A percentile compares a stretch with the other conserved stretches of the same genome.
Conservation (phyloP, 1,284 basidiomycete species). For the Cutaneotrichosporon sp. region DNA sequence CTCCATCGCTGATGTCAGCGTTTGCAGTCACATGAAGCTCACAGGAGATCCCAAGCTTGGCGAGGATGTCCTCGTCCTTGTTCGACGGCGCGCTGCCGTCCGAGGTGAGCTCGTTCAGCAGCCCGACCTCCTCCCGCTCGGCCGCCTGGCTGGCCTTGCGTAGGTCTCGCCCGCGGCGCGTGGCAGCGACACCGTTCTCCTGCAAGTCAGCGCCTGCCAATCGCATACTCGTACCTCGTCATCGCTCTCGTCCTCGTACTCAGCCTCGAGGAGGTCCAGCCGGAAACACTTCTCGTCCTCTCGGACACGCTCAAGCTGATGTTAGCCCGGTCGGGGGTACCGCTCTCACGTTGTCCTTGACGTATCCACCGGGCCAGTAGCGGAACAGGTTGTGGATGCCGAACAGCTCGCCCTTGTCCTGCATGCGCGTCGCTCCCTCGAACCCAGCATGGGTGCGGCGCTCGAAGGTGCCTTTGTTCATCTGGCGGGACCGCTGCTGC, state of each 20-base stretch:
- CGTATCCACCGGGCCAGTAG: conserved; percentile 46
- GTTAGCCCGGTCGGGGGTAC: background rate
- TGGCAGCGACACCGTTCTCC: background rate
- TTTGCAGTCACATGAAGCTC: background rate
- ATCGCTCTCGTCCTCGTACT: conserved; percentile 21
- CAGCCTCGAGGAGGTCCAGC: conserved; percentile 34
- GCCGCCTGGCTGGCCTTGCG: background rate
- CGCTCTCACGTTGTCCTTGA: conserved; percentile 35
- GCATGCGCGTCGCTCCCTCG: conserved; percentile 32
- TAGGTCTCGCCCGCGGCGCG: background rate
- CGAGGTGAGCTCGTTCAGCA: conserved; percentile 17
- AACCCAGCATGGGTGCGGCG: conserved; percentile 45
- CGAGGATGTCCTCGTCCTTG: conserved; percentile 30
- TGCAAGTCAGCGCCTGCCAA: background rate
- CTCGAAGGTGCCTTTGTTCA: conserved; percentile 52
- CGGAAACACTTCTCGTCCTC: conserved; percentile 37
- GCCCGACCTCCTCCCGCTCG: conserved; percentile 1
- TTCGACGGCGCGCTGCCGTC: conserved; percentile 5
- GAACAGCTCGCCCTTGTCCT: conserved; percentile 49
- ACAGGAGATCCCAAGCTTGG: conserved; percentile 32
- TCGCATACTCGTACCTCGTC: background rate
- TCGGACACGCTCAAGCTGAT: conserved; percentile 40
- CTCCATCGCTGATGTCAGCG: conserved; percentile 13
- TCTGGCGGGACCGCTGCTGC: conserved; percentile 42
- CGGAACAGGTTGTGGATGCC: conserved; percentile 52